Percentiles rank a stretch among this genome's conserved stretches.
These are phyloP conservation scores for Penstemon davidsonii DNA, from an alignment of 257 asterid genomes.

Conservation along the genomic window DNA sequence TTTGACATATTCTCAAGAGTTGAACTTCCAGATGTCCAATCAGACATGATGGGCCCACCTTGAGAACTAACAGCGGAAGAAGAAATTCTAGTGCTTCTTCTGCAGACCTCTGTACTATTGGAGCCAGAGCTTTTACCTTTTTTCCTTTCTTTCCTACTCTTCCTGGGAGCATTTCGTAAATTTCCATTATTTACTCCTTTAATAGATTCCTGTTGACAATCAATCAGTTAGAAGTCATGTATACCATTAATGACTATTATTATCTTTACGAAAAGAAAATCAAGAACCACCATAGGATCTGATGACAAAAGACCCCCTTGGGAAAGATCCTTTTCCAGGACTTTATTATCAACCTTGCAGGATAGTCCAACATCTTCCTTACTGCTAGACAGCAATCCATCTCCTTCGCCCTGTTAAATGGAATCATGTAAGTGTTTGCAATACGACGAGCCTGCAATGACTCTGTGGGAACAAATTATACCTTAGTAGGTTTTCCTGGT, in stretches of 20 bases:
- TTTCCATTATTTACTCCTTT: constrained; percentile 53
- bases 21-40: constrained; percentile 44
- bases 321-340: constrained; percentile 48
- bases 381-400: constrained; percentile 31
- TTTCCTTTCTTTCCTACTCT: constrained; percentile 77
- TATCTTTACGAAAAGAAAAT: constrained; percentile 37
- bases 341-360: constrained; percentile 32
- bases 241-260: constrained; percentile 36
- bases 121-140: constrained; percentile 54
- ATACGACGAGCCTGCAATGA: constrained; percentile 25
- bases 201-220: constrained; percentile 69
- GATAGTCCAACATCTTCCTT: constrained; percentile 43
- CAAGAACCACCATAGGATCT: constrained; percentile 64
- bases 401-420: constrained; percentile 53
- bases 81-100: constrained; percentile 41
- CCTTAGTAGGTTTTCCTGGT: constrained; percentile 50
- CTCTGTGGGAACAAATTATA: constrained; percentile 33
- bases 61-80: constrained; percentile 38
- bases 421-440: constrained; percentile 23
- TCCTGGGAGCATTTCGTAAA: constrained; percentile 57
- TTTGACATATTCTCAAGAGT: constrained; percentile 36
- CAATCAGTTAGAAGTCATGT: constrained; percentile 57
- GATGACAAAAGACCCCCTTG: constrained; percentile 43
- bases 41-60: constrained; percentile 42
- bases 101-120: constrained; percentile 44